Conservation (phyloP, 2,329 filamentous ascomycete genomes). For the Aspergillus sp. region DNA sequence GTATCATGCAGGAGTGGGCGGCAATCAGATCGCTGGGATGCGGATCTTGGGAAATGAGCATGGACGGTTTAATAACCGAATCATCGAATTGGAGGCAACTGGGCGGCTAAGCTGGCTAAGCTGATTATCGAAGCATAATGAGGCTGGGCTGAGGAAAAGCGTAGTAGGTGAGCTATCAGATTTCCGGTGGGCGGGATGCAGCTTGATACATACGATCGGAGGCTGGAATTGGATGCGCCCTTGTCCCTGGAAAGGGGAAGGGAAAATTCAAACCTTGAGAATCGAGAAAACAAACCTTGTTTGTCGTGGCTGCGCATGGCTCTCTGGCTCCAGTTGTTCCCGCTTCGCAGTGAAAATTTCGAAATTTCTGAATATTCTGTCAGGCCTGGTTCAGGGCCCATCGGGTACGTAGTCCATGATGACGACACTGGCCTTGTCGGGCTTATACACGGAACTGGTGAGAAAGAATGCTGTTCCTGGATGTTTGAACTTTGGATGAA, state of each 20-base stretch:
- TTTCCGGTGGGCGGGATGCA: neutral
- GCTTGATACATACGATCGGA: conserved; percentile 13
- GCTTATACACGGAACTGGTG: neutral
- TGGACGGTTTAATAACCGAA: neutral
- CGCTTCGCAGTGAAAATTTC: neutral
- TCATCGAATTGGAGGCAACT: neutral
- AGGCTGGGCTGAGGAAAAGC: neutral
- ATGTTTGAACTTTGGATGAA: neutral
- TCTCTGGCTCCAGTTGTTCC: neutral
- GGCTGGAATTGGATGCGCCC: neutral
- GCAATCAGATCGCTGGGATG: neutral
- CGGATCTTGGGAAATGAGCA: neutral
- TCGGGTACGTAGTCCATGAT: conserved; percentile 12
- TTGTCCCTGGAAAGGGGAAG: neutral
- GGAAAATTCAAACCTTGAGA: neutral
- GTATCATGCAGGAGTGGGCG: conserved; percentile 1
- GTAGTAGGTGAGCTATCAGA: conserved; percentile 10
- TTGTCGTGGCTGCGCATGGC: neutral
- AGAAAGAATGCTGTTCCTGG: neutral
- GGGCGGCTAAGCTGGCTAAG: neutral
- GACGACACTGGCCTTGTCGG: neutral
- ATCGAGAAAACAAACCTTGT: neutral
- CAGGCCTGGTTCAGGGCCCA: neutral
- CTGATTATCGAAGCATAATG: neutral
- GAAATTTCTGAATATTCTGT: too few species aligned